Conservation (phyloP, 306 rosid species). For the Benincasa hispida region DNA sequence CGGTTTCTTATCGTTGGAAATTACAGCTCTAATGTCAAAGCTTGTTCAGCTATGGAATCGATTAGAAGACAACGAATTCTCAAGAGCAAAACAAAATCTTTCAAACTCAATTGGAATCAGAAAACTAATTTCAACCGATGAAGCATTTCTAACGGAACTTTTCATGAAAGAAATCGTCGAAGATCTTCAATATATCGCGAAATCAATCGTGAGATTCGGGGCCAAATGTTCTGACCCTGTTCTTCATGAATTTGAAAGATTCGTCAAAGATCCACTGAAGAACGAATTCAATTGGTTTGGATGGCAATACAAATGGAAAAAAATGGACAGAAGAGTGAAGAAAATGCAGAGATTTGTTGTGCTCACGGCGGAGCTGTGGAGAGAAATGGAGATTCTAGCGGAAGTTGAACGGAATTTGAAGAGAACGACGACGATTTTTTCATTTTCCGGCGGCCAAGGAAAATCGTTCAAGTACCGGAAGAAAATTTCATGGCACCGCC, state of each 20-base stretch:
- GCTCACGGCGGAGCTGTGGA: constrained; percentile 33
- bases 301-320: constrained; percentile 63
- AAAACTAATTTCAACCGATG: constrained; percentile 48
- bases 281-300: constrained; percentile 38
- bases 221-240: constrained; percentile 47
- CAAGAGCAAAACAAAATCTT: constrained; percentile 32
- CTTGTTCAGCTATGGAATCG: constrained; percentile 55
- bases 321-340: constrained; percentile 77
- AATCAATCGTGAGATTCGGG: constrained; percentile 51
- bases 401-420: constrained; percentile 48
- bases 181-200: constrained; percentile 37
- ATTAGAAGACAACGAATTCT: constrained; percentile 39
- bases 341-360: constrained; percentile 70
- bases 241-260: constrained; percentile 40
- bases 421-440: constrained; percentile 34
- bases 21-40: constrained; percentile 64
- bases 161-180: constrained; percentile 49
- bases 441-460: constrained; percentile 4
- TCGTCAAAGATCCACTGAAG: constrained; percentile 39
- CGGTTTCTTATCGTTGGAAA: constrained; percentile 67
- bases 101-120: constrained; percentile 43
- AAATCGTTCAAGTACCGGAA: constrained; percentile 39
- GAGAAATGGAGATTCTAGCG: constrained; percentile 45
- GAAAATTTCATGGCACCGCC: constrained; percentile 49
- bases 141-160: constrained; percentile 46